Percentiles rank a stretch among this genome's conserved stretches.
These are phyloP conservation scores for Phytophthora rubi DNA, from an alignment of 352 stramenopile genomes.

Conservation along the genomic window DNA sequence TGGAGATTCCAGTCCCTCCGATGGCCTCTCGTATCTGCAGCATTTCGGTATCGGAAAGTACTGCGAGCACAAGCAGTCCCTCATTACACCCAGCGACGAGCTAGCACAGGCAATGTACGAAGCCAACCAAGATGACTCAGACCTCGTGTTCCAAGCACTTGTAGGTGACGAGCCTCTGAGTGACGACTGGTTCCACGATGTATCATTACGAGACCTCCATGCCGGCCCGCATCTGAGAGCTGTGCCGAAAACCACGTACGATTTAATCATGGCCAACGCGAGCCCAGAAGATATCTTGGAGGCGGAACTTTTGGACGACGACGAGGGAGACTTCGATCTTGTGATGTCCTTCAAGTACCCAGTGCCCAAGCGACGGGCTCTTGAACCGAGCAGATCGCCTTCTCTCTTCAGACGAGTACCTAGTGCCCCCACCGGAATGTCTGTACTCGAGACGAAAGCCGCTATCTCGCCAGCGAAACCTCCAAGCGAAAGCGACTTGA, in stretches of 20 bases:
- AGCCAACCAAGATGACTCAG: conserved; percentile 46
- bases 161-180: conserved; percentile 41
- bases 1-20: conserved; percentile 10
- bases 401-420: conserved; percentile 11
- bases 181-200: conserved; percentile 55
- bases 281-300: conserved; percentile 44
- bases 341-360: conserved; percentile 38
- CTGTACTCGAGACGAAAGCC: neutral
- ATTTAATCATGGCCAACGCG: conserved; percentile 43
- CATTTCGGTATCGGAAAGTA: conserved; percentile 52
- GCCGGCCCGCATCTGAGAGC: conserved; percentile 9
- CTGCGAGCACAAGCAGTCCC: conserved; percentile 44
- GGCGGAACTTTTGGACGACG: conserved; percentile 29
- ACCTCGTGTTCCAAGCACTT: conserved; percentile 52
- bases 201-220: conserved; percentile 12
- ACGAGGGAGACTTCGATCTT: conserved; percentile 42
- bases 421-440: conserved; percentile 11
- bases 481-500: neutral
- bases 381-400: conserved; percentile 5
- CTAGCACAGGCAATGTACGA: conserved; percentile 46
- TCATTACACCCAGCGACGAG: conserved; percentile 35
- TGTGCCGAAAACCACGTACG: conserved; percentile 25
- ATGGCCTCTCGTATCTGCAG: conserved; percentile 39
- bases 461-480: neutral
- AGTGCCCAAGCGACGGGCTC: conserved; percentile 15